These are phyloP conservation scores for Saccharomycopsis synnaedendra DNA, from an alignment of 805 yeast species.

Conservation along the genomic window DNA sequence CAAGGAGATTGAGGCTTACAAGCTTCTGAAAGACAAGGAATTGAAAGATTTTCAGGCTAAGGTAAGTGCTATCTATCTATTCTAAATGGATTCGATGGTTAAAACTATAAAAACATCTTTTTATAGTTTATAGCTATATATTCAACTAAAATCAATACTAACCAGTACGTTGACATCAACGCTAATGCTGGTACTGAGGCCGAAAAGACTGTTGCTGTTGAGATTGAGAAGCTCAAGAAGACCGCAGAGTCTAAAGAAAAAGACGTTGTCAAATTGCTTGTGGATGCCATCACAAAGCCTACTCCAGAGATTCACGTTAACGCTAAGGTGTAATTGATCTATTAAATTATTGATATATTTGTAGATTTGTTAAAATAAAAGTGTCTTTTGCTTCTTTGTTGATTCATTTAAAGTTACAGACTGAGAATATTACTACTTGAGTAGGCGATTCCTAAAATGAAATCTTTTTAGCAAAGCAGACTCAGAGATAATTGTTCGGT, in stretches of 20 bases:
- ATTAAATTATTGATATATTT: no score
- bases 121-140: constrained; percentile 4
- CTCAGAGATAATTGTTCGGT: no score
- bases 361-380: no score
- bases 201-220: constrained; percentile 57
- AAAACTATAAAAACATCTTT: background rate
- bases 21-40: constrained; percentile 72
- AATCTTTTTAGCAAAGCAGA: no score
- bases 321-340: constrained; percentile 26
- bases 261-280: constrained; percentile 62
- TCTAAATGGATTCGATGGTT: background rate
- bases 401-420: no score
- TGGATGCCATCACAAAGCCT: constrained; percentile 72
- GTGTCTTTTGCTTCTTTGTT: no score
- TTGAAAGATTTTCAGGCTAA: constrained; percentile 60
- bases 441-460: no score
- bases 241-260: constrained; percentile 51
- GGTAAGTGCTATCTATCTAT: constrained; percentile 20
- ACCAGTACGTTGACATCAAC: constrained; percentile 57
- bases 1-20: constrained; percentile 78
- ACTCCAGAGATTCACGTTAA: constrained; percentile 76
- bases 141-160: constrained; percentile 1
- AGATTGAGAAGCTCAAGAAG: constrained; percentile 56
- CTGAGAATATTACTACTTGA: no score
- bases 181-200: constrained; percentile 72